Conservation (phyloP, 257 asterid species). For the Solanum infundibuliforme region DNA sequence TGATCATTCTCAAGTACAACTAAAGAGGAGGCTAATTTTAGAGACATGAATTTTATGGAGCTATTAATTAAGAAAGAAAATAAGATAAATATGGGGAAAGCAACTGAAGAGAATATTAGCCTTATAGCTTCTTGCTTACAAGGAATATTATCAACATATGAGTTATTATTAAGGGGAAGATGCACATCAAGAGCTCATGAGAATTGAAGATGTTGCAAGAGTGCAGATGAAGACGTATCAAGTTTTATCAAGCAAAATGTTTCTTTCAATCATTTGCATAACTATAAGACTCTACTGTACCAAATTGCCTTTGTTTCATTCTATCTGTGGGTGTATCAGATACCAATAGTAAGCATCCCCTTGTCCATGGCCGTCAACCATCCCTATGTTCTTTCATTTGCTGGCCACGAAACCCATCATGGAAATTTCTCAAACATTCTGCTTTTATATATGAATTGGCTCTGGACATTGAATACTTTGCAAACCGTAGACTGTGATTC, state of each 20-base stretch:
- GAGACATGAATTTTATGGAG: background rate
- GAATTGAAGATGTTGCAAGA: background rate
- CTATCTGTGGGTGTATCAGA: background rate
- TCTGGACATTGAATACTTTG: background rate
- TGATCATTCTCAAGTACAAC: too few relatives aligned
- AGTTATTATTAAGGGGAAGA: background rate
- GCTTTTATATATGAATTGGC: background rate
- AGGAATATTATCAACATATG: background rate
- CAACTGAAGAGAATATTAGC: background rate
- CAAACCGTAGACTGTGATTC: background rate
- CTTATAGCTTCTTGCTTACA: background rate
- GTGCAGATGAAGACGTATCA: background rate
- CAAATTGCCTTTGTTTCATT: background rate
- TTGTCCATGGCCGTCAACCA: background rate
- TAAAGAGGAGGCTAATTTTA: background rate
- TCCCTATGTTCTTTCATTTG: background rate
- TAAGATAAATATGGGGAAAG: background rate
- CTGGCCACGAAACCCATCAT: background rate
- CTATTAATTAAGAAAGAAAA: background rate
- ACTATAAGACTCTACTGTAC: background rate
- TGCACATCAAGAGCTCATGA: background rate
- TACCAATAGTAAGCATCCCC: background rate
- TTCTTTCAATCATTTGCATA: background rate
- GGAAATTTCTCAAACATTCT: background rate
- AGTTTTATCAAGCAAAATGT: background rate